Conservation (phyloP, 352 stramenopile genomes). For the Globisporangium ultimum region DNA sequence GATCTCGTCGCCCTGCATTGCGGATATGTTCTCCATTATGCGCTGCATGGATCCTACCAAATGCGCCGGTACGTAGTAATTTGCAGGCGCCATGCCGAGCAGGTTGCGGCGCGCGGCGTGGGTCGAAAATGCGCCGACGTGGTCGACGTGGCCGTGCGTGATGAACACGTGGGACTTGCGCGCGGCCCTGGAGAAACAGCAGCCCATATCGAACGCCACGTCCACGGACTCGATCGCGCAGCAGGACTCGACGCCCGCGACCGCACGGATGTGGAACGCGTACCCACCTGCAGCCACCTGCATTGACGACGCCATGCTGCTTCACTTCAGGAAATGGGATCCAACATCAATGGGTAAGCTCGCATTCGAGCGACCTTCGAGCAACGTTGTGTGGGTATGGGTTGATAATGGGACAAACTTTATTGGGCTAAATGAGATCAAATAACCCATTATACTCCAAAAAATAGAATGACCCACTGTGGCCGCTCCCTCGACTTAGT, state of each 20-base stretch:
- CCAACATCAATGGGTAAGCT: no score
- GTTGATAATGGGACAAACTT: no score
- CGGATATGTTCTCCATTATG: conserved; percentile 47
- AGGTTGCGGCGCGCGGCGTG: conserved; percentile 64
- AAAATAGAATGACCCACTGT: no score
- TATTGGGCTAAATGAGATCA: background rate
- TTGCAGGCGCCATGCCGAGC: conserved; percentile 47
- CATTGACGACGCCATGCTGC: conserved; percentile 2
- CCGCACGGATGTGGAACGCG: conserved; percentile 48
- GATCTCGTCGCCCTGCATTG: conserved; percentile 68
- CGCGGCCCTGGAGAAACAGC: conserved; percentile 35
- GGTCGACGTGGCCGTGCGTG: conserved; percentile 84
- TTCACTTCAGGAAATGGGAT: background rate
- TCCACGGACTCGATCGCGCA: conserved; percentile 76
- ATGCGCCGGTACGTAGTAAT: conserved; percentile 67
- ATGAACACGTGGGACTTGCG: conserved; percentile 83
- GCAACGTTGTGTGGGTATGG: no score
- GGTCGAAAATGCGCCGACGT: conserved; percentile 59
- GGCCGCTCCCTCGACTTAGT: no score
- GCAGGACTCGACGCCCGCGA: conserved; percentile 75
- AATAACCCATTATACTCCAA: no score
- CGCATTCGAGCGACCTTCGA: no score
- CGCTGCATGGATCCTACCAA: conserved; percentile 42
- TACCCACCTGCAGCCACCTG: conserved; percentile 40
- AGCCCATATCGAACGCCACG: conserved; percentile 76